These are phyloP conservation scores for Pichia heedii DNA, from an alignment of 805 yeast species.

Conservation along the genomic window DNA sequence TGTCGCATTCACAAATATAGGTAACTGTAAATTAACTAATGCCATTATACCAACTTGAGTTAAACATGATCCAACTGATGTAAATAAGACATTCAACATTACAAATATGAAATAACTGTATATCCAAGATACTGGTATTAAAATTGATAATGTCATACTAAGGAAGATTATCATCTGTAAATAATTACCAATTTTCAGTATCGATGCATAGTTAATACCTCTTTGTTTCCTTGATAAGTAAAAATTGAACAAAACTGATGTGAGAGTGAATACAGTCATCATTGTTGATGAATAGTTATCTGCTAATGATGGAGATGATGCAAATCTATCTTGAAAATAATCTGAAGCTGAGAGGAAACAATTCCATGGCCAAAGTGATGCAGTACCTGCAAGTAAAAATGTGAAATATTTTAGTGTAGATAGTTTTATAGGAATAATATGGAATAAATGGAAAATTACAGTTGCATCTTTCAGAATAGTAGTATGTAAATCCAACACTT, in stretches of 20 bases:
- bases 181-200: conserved; percentile 54
- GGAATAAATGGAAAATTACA: background rate
- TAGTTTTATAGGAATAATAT: conserved; percentile 10
- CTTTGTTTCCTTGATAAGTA: conserved; percentile 58
- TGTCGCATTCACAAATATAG: conserved; percentile 75
- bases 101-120: conserved; percentile 39
- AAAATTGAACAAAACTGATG: conserved; percentile 51
- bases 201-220: conserved; percentile 43
- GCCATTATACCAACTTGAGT: conserved; percentile 92
- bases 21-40: conserved; percentile 57
- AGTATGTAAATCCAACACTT: background rate
- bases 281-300: conserved; percentile 66
- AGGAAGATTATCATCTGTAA: conserved; percentile 52
- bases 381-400: conserved; percentile 62
- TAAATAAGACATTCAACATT: conserved; percentile 52
- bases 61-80: conserved; percentile 69
- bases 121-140: conserved; percentile 26
- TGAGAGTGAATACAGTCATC: conserved; percentile 77
- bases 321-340: conserved; percentile 60
- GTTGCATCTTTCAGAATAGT: background rate
- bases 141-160: conserved; percentile 44
- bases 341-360: conserved; percentile 79
- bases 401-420: conserved; percentile 40
- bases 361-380: conserved; percentile 96
- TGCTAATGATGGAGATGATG: conserved; percentile 39